Evolutionary conservation across 2,329 filamentous ascomycete genomes (phyloP), one percentile per base, ranked within the genome.

Genomic region (Fusarium sterilihyphosum): DNA sequence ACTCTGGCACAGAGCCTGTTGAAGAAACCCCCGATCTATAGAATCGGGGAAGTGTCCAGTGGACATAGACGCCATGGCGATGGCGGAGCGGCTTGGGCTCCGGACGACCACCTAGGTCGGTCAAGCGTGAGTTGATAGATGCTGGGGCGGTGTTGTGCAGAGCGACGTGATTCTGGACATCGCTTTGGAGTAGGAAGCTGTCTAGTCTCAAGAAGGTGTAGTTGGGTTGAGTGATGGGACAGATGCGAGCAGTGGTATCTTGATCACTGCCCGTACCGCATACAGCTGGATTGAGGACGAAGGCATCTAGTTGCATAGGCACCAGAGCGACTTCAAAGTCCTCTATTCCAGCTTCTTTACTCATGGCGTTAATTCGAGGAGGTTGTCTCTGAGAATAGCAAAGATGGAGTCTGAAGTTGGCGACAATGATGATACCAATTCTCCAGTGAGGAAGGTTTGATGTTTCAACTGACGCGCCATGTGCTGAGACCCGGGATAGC

Each of bases 141-240:
- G 81, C 75, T 0, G 82, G 83, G 0, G 74, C 61, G 2, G 82
- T 67, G 37, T 77, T 78, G 77, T 86, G 83, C 5, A 86, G 73
- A 65, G 85, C 83, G 11, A 77, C 75, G 31, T 81, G 80, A 20
- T 79, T 70, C 18, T 81, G 75, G 2, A 87, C 70, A 68, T 87
- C 85, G 46, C 71, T 79, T 57, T 84, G 81, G 10, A 85, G 67
- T 3, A 82, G n/a, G 41, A 79, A 72, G 35, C 80, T 76, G 18
- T 83, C 77, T 5, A 86, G 78, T 2, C 84, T 82, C 0, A 87
- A 76, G 50, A 82, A 84, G 1, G 82, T 84, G 77, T 86, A 87
- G 78, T 86, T 86, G 11, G 85, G 85, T 66, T 87, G 85, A 3
- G 81, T 83, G 50, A 86, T 83, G 35, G 85, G 85, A 2, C 76